Base-by-base conservation (phyloP, 2,329 filamentous ascomycete genomes). In the Apiospora hydei region DNA sequence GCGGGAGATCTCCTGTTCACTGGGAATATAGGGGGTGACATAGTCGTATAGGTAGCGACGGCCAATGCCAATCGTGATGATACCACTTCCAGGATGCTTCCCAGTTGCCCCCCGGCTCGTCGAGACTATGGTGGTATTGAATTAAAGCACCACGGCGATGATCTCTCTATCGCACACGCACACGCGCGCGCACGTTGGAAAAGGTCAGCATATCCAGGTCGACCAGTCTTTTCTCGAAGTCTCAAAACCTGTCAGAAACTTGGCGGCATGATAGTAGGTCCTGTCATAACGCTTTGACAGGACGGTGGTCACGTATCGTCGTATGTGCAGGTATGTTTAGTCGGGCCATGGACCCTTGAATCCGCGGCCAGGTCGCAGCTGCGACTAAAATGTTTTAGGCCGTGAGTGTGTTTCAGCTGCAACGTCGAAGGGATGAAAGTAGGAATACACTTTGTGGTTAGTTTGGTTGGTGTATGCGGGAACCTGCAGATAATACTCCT, bases 261-360 rank as follows among this genome's bases (percentile, higher is more conserved):
- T 64, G 57, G 57, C 57, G 18, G n/a, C 57, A 11, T 64, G 57
- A 34, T 24, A 57, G n/a, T 30, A 41, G 44, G 30, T 69, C 44
- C 67, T 69, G 67, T 49, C 67, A 69, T 34, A 38, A 34, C 26
- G 67, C 44, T 34, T 68, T 68, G 67, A 68, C 67, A 47, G 67
- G 43, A 61, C 30, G 30, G 53, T 21, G 30, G 53, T 21, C 53
- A 61, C 30, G n/a, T 26, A 51, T 16, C 26, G 14, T 57, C 13
- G 51, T 14, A 57, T 30, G 26, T 30, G 26, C 51, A 57, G 51
- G 57, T 21, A 41, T 64, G 18, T 64, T 41, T 14, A 64, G 57
- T 41, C 57, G 57, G 34, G 57, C 21, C 57, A 64, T 41, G 57
- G n/a, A 64, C 57, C 57, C 57, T 41, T 64, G 57, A 64, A 64